These are phyloP conservation scores for Nematocida sp. DNA, from an alignment of 371 early-diverging fungal species.

Conservation along the genomic window DNA sequence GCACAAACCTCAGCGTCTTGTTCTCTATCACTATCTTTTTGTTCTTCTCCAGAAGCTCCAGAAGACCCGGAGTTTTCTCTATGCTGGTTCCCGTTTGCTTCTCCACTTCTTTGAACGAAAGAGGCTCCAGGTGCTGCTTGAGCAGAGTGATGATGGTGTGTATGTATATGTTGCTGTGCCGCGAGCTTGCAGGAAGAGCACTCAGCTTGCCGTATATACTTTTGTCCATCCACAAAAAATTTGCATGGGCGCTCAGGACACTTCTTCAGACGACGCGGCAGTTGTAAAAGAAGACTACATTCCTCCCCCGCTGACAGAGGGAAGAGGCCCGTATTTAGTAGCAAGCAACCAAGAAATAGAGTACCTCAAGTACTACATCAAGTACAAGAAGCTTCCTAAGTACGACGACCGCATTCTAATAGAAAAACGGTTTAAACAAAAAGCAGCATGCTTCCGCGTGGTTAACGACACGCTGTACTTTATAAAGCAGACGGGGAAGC, in stretches of 20 bases:
- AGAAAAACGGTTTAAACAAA: too few species aligned
- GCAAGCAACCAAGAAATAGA: slow-evolving; percentile 7
- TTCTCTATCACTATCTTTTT: slow-evolving; percentile 53
- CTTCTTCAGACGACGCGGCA: background rate
- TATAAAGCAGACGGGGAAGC: background rate
- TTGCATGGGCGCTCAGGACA: slow-evolving; percentile 1
- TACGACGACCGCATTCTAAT: background rate
- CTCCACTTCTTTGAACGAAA: slow-evolving; percentile 60
- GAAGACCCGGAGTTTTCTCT: slow-evolving; percentile 48
- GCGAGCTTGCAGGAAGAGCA: background rate
- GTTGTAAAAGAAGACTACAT: slow-evolving; percentile 7
- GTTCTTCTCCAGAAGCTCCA: slow-evolving; percentile 59
- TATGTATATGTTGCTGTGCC: slow-evolving; percentile 64
- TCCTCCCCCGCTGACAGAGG: background rate
- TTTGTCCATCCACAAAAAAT: slow-evolving; percentile 44
- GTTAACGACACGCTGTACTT: background rate
- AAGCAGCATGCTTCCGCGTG: background rate
- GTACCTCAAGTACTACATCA: background rate
- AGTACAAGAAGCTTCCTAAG: background rate
- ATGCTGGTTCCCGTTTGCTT: slow-evolving; percentile 54
- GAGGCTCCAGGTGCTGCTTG: slow-evolving; percentile 43
- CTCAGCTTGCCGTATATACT: slow-evolving; percentile 40
- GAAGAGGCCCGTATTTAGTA: too few species aligned
- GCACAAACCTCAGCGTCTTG: slow-evolving; percentile 58
- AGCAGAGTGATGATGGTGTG: slow-evolving; percentile 59